Evolutionary conservation across 371 early-diverging fungal species (phyloP).

Genomic region (Mucor irregularis): DNA sequence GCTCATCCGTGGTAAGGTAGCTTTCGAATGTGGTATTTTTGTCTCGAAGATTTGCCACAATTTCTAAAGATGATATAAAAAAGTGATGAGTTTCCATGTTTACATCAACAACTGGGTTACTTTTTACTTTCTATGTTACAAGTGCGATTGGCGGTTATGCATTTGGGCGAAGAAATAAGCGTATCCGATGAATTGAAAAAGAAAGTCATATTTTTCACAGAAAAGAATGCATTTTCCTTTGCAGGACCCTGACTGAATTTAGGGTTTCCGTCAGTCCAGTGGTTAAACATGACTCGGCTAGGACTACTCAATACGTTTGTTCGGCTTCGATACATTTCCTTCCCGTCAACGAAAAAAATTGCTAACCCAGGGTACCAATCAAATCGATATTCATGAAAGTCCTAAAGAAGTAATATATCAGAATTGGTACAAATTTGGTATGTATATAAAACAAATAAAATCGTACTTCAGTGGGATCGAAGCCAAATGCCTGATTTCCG

Average conservation of each 20-base stretch:
- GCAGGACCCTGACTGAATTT: conserved; percentile 42
- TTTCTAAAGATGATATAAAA: background rate
- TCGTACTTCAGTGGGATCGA: conserved; percentile 26
- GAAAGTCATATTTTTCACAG: conserved; percentile 36
- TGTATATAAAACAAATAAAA: conserved; percentile 7
- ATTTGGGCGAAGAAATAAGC: background rate
- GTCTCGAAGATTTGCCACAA: background rate
- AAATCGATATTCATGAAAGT: conserved; percentile 49
- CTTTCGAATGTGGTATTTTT: background rate
- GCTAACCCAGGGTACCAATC: conserved; percentile 41
- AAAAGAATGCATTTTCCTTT: conserved; percentile 22
- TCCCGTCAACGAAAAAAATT: conserved; percentile 38
- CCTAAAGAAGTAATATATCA: too few relatives aligned
- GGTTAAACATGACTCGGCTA: conserved; percentile 40
- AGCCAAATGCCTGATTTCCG: conserved; percentile 14
- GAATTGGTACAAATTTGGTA: too few relatives aligned
- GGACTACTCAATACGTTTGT: conserved; percentile 32
- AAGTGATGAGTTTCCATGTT: background rate
- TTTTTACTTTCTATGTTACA: conserved; percentile 1
- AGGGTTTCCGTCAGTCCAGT: conserved; percentile 53
- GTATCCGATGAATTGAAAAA: conserved; percentile 39
- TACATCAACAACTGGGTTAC: background rate
- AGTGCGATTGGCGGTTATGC: background rate
- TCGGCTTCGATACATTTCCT: conserved; percentile 19
- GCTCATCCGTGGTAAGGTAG: background rate